Conservation (phyloP, 345 rosid genomes). For the Eucalyptus polybractea region DNA sequence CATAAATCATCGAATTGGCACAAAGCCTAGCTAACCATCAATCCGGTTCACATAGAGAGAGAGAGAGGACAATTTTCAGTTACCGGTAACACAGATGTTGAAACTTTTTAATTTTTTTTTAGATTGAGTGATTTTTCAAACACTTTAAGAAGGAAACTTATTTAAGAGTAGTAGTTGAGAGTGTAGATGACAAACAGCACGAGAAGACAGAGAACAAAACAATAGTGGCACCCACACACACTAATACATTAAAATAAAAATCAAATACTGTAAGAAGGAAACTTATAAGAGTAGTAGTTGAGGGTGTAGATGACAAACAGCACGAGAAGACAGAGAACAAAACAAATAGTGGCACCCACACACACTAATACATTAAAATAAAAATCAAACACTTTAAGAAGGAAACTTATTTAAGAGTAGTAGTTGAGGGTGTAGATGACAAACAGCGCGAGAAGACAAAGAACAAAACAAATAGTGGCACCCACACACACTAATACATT, state of each 20-base stretch:
- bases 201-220: not conserved
- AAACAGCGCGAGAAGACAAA: not conserved
- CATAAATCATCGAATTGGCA: too few relatives aligned
- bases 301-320: not conserved
- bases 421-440: not conserved
- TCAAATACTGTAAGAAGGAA: too few relatives aligned
- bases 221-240: not conserved
- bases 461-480: not conserved
- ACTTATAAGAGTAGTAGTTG: too few relatives aligned
- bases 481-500: not conserved
- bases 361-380: not conserved
- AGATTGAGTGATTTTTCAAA: too few relatives aligned
- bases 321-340: not conserved
- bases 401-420: too few relatives aligned
- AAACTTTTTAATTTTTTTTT: too few relatives aligned
- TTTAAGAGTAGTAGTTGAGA: too few relatives aligned
- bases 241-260: not conserved
- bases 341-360: not conserved
- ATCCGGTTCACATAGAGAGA: too few relatives aligned
- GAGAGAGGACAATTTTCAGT: too few relatives aligned
- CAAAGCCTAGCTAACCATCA: too few relatives aligned
- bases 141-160: too few relatives aligned
- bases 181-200: not conserved
- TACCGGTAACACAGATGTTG: too few relatives aligned
- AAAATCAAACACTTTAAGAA: not conserved